Base-by-base conservation (phyloP, 2,329 filamentous ascomycete species). In the Fusarium sp. region DNA sequence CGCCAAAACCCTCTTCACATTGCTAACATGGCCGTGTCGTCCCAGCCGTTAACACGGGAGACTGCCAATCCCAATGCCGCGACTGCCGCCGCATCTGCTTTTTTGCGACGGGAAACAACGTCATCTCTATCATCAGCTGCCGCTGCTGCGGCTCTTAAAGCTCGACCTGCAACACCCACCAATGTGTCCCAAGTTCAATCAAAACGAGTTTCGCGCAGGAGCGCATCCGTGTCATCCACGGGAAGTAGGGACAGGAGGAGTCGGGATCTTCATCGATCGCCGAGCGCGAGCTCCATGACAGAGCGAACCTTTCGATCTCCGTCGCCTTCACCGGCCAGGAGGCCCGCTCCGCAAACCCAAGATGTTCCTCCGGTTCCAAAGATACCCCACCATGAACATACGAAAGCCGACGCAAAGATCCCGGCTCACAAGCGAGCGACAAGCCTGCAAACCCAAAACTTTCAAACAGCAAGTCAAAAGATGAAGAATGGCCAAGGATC, bases 251-350 rank as follows among this genome's bases (percentile, higher is more conserved):
- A 81, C 39, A 71, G 79, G 45, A 75, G 80, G 61, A 78, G 80
- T 69, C 70, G 79, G 68, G 81, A 82, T 52, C 81, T 94, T 63
- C 85, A 90, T 65, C 84, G 92, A 73, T 84, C 86, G 37, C 86
- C 84, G 56, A 96, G 94, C 79, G 87, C 87, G 27, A 86, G 89
- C 22, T 97, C 94, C 49, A 97, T 98, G 94, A 90, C 88, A 30
- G 92, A 95, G 77, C 88, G 95, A 59, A 94, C 93, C 1, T 97
- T 97, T 78, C 89, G 94, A 70, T 91, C 91, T 17, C 89, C 90
- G 5, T 96, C 90, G 14, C 88, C 90, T 5, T 96, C 90, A 6
- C 92, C 74, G 22, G 78, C 63, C 83, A 77, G 75, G 83, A 83
- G 78, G 58, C 78, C 78, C 44, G 75, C 78, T 60, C 79, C 76